These are phyloP conservation scores for Camellia japonica DNA, from an alignment of 148 eudicot species.

Conservation along the genomic window DNA sequence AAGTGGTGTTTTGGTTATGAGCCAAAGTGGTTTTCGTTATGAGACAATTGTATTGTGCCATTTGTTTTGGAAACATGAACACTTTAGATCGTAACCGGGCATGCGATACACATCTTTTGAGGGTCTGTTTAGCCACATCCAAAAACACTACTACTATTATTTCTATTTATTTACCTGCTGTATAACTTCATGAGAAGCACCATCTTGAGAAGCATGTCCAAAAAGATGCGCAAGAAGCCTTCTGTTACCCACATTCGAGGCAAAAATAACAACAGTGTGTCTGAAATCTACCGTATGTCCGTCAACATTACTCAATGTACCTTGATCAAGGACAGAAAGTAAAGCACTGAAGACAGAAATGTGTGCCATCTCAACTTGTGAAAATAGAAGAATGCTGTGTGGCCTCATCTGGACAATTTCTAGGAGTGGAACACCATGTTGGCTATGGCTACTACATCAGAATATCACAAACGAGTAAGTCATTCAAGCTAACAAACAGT, in stretches of 20 bases:
- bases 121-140: no score
- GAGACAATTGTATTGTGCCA: no score
- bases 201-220: neutral
- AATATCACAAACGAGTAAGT: neutral
- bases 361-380: conserved; percentile 1
- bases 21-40: no score
- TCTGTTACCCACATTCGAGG: neutral
- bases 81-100: no score
- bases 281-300: neutral
- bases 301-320: neutral
- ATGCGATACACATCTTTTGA: no score
- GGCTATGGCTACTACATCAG: neutral
- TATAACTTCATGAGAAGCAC: no score
- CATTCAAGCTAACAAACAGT: neutral
- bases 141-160: no score
- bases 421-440: neutral
- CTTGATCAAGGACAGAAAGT: neutral
- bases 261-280: neutral
- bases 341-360: neutral
- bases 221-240: neutral
- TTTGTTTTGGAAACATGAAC: no score
- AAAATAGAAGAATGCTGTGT: conserved; percentile 8
- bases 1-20: no score
- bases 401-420: neutral
- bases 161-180: no score